These are phyloP conservation scores for Schwanniomyces yamadae DNA, from an alignment of 805 yeast genomes.

Conservation along the genomic window DNA sequence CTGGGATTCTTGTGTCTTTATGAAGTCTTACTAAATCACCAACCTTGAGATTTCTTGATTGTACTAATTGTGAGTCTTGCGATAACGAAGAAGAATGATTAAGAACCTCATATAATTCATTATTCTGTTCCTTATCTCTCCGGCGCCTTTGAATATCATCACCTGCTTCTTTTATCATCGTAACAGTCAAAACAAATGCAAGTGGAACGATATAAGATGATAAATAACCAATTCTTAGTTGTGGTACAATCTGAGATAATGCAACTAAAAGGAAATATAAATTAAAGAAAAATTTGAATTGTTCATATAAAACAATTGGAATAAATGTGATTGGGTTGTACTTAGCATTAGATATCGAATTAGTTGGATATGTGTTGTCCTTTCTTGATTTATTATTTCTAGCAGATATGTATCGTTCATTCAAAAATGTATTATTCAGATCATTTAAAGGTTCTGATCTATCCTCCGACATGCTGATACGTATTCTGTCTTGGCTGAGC, in stretches of 20 bases:
- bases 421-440: conserved; percentile 13
- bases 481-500: conserved; percentile 22
- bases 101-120: conserved; percentile 74
- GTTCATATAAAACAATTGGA: conserved; percentile 89
- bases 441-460: conserved; percentile 19
- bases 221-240: conserved; percentile 85
- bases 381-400: conserved; percentile 25
- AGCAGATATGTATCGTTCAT: conserved; percentile 43
- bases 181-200: conserved; percentile 86
- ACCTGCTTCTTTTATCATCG: conserved; percentile 93
- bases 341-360: conserved; percentile 91
- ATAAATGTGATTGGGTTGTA: conserved; percentile 84
- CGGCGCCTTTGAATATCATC: conserved; percentile 91
- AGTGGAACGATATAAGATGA: conserved; percentile 92
- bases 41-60: conserved; percentile 67
- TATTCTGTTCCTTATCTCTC: conserved; percentile 86
- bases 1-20: conserved; percentile 88
- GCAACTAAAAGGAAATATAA: conserved; percentile 91
- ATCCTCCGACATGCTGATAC: conserved; percentile 9
- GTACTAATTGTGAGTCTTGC: conserved; percentile 25
- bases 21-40: conserved; percentile 82
- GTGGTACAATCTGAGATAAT: conserved; percentile 87
- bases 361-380: conserved; percentile 48
- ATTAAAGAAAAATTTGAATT: conserved; percentile 95
- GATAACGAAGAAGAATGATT: conserved; percentile 24